Base-by-base conservation (phyloP, 2,329 filamentous ascomycete species). In the Trichophyton mentagrophytes region DNA sequence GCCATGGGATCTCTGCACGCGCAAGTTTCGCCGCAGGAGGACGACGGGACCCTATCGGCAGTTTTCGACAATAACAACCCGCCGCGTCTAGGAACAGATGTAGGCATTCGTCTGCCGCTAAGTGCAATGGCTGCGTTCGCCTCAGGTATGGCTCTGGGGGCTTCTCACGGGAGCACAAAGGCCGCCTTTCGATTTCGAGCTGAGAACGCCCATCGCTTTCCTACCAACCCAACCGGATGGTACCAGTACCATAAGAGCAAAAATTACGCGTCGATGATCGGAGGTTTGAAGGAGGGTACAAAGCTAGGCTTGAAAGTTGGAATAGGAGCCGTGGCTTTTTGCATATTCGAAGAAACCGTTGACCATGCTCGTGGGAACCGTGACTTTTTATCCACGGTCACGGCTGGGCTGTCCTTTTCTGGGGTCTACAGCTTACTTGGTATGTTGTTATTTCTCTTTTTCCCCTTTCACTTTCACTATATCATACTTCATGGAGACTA, bases 241-340 rank as follows among this genome's bases (percentile, higher is more conserved):
- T 99, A 92, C 71, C 82, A 97, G n/a, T 99, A 99, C 74, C 92
- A 97, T 78, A 96, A 96, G 76, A 89, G 85, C 71, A 97, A 97
- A 75, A 97, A 96, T 74, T 97, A 99, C 77, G 85, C 90, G 68
- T 82, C 87, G 58, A 85, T 89, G 68, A 81, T 87, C 22, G 88
- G 87, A 4, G 92, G 88, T 0, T 77, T 95, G 17, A 83, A 83
- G 59, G 90, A 95, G 69, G 93, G 90, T 0, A 67, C 89, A 57
- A 85, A 82, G 65, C 89, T 93, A 80, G 90, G 87, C 1, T 71
- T 77, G 36, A 85, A 82, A 66, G 79, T 95, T 4, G 83, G 83
- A 3, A 77, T 87, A 53, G 91, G 91, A 82, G 88, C 84, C 1
- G 81, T 83, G 17, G 77, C 87, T 57, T 93, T 95, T 69, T 86